phyloP scores from a whole-genome alignment of 768 basidiomycete species.

The Hortiboletus flavorubellus region DNA sequence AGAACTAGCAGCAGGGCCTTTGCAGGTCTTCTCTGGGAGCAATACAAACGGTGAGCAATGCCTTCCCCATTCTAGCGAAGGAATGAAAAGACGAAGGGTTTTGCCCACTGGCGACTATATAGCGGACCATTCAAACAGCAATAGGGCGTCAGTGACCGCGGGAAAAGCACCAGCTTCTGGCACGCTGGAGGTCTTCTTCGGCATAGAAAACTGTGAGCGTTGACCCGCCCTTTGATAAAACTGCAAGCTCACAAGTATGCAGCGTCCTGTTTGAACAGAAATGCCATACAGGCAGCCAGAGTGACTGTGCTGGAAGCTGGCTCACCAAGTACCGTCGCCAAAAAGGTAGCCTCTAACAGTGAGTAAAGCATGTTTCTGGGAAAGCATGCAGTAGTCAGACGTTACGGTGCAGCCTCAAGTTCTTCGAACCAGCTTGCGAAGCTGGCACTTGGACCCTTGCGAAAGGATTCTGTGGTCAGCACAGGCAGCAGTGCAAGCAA shows the following conservation, averaged over 20 bases:
- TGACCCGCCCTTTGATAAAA: neutral
- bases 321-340: too few relatives aligned
- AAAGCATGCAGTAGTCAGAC: neutral
- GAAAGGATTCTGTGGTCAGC: neutral
- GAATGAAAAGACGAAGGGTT: neutral
- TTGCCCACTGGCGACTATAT: neutral
- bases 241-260: neutral
- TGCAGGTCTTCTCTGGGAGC: too few relatives aligned
- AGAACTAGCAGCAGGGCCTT: too few relatives aligned
- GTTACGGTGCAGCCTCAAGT: neutral
- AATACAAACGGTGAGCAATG: neutral
- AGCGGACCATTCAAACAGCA: neutral
- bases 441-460: neutral
- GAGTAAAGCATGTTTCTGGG: neutral
- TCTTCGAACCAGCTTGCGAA: too few relatives aligned
- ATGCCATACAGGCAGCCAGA: neutral
- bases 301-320: neutral
- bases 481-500: neutral
- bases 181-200: too few relatives aligned
- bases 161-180: too few relatives aligned
- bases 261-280: neutral
- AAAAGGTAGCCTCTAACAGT: neutral
- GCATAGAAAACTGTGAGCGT: neutral
- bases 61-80: neutral
- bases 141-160: neutral